phyloP scores from a whole-genome alignment of 177 flowering plant genomes.

The Vitis hybrid region DNA sequence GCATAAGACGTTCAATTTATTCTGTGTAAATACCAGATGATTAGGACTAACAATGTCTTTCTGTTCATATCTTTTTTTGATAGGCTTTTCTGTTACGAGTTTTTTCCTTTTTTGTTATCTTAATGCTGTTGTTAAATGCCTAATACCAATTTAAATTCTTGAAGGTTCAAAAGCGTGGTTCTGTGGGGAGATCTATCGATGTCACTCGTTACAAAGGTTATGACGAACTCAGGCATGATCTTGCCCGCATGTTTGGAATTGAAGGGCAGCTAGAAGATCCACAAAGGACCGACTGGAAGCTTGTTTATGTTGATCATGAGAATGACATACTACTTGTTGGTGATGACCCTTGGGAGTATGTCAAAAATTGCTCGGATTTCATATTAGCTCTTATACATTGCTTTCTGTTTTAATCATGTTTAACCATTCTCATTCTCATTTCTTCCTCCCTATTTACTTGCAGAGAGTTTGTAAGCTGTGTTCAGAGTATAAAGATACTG shows the following conservation, averaged over 20 bases:
- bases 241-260: constrained; percentile 88
- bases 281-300: constrained; percentile 74
- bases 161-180: constrained; percentile 91
- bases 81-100: background rate
- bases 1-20: no score
- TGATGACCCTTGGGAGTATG: constrained; percentile 96
- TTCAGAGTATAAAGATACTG: constrained; percentile 89
- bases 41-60: no score
- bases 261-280: constrained; percentile 90
- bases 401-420: background rate
- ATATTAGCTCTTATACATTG: background rate
- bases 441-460: background rate
- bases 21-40: no score
- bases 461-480: constrained; percentile 92
- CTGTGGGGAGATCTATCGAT: constrained; percentile 90
- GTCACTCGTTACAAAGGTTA: constrained; percentile 75
- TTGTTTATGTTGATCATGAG: constrained; percentile 83
- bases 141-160: constrained; percentile 10
- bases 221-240: constrained; percentile 76
- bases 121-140: background rate
- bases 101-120: background rate
- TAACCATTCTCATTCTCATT: background rate
- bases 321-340: constrained; percentile 85
- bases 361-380: constrained; percentile 8
- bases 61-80: background rate